Percentiles rank a stretch among this genome's conserved stretches.
Evolutionary conservation across 2,329 filamentous ascomycete species (phyloP).

Genomic region (Cladosporium sp.): DNA sequence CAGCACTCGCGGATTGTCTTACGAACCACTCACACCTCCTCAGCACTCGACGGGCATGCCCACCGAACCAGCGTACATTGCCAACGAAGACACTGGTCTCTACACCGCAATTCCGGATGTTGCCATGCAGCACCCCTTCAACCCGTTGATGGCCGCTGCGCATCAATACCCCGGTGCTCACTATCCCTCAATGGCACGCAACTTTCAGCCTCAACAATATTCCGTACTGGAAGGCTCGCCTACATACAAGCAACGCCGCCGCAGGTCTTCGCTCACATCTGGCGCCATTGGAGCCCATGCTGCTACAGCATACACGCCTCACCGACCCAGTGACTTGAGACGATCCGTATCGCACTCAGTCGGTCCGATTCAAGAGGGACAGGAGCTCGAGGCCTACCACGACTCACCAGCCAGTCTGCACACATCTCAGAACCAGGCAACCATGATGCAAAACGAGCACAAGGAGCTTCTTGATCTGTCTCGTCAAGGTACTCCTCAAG

Average conservation of each 20-base stretch:
- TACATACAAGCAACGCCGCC: constrained; percentile 95
- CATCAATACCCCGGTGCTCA: constrained; percentile 79
- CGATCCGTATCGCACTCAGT: constrained; percentile 88
- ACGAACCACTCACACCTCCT: constrained; percentile 93
- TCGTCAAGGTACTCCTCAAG: constrained; percentile 85
- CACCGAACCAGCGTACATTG: constrained; percentile 92
- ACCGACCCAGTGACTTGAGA: constrained; percentile 86
- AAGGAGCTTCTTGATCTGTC: constrained; percentile 82
- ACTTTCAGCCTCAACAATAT: constrained; percentile 75
- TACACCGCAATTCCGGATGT: constrained; percentile 95
- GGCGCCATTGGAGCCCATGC: constrained; percentile 44
- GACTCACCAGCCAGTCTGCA: constrained; percentile 77
- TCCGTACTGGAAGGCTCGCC: constrained; percentile 91
- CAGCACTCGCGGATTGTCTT: constrained; percentile 92
- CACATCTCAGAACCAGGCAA: constrained; percentile 66
- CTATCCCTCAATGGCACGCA: constrained; percentile 69
- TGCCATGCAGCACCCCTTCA: constrained; percentile 71
- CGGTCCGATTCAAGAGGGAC: constrained; percentile 55
- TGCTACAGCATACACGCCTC: constrained; percentile 57
- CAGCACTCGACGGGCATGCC: constrained; percentile 84
- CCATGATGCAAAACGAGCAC: constrained; percentile 65
- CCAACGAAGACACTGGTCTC: constrained; percentile 93
- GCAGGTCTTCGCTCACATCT: constrained; percentile 88
- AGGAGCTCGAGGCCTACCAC: constrained; percentile 72
- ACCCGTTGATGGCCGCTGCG: constrained; percentile 87